Evolutionary conservation across 2,329 filamentous ascomycete species (phyloP), one percentile per base, ranked within the genome.

Genomic region (Venturiaceae sp.): DNA sequence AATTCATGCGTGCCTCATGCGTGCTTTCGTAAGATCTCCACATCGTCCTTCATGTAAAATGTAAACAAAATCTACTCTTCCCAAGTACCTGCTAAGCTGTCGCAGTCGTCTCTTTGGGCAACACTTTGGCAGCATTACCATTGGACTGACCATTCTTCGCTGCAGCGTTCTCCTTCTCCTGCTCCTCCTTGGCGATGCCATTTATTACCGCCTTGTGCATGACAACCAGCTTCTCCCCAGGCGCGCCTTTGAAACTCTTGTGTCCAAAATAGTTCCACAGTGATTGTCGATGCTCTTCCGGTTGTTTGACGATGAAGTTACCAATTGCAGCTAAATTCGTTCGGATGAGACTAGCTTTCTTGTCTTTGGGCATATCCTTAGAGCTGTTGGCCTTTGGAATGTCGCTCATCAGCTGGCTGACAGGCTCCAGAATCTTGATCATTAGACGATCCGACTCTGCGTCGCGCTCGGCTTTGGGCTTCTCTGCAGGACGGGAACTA

Each of bases 261-360:
- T 58, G 32, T 16, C 57, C 46, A 32, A 58, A 30, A 23, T 58
- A 58, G 28, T 54, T 32, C 57, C 57, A 57, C 13, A 57, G 44
- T 30, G 52, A 34, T 28, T 53, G 6, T 16, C 21, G 52, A 37
- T 53, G 52, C 32, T 53, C 34, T 9, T 37, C 52, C n/a, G 52
- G 52, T 6, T 34, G 34, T n/a, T 53, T 50, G 23, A 50, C 7
- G n/a, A 53, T 53, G 52, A 53, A 53, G 32, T 53, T 37, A 13
- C 52, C 52, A n/a, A 53, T 30, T 6, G 13, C 13, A 11, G 34
- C 19, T 16, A 53, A 19, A 19, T 34, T 37, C 33, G 30, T 16
- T 21, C 32, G 23, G 4, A 53, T 37, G 13, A 34, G 28, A n/a
- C n/a, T 34, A 30, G 23, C 52, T 37, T 53, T 53, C 52, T 53